A percentile compares a stretch with the other conserved stretches of the same genome.
Evolutionary conservation across 2,329 filamentous ascomycete species (phyloP).

Genomic region (Cephalotrichum gorgonifer): DNA sequence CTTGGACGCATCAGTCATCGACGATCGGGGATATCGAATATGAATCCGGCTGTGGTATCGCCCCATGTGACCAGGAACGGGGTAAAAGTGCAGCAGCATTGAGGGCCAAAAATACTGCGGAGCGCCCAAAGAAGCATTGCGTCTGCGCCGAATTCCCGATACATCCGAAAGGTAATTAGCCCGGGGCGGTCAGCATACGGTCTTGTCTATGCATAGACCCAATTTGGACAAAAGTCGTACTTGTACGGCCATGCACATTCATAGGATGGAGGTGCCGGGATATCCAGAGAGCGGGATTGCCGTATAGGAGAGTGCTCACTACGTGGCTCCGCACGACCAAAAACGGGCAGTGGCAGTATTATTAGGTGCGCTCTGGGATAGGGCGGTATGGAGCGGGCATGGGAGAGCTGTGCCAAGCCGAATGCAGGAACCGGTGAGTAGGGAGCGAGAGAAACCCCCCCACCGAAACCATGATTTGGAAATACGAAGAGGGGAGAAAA

Average conservation of each 20-base stretch:
- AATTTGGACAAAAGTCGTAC: not conserved
- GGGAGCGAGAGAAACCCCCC: not conserved
- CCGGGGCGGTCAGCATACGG: too few species aligned
- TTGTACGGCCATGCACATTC: not conserved
- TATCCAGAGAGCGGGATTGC: not conserved
- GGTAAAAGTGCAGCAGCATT: too few species aligned
- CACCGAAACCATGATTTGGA: not conserved
- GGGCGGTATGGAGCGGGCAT: not conserved
- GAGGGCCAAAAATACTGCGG: too few species aligned
- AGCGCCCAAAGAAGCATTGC: too few species aligned
- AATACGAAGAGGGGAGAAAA: not conserved
- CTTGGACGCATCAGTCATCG: too few species aligned
- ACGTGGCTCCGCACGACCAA: not conserved
- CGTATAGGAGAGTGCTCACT: not conserved
- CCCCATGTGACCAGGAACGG: too few species aligned
- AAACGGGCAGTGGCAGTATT: too few species aligned
- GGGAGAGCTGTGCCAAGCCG: not conserved
- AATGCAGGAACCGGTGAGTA: conserved; percentile 7
- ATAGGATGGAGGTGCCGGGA: not conserved
- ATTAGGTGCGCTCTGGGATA: too few species aligned
- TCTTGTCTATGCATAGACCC: not conserved
- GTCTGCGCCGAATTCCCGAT: too few species aligned
- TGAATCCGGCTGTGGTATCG: too few species aligned
- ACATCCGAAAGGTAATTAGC: too few species aligned
- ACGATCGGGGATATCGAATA: too few species aligned